Percentiles rank a stretch among this genome's conserved stretches.
phyloP scores from a whole-genome alignment of 2,329 filamentous ascomycete species.

The Alternaria consortialis region DNA sequence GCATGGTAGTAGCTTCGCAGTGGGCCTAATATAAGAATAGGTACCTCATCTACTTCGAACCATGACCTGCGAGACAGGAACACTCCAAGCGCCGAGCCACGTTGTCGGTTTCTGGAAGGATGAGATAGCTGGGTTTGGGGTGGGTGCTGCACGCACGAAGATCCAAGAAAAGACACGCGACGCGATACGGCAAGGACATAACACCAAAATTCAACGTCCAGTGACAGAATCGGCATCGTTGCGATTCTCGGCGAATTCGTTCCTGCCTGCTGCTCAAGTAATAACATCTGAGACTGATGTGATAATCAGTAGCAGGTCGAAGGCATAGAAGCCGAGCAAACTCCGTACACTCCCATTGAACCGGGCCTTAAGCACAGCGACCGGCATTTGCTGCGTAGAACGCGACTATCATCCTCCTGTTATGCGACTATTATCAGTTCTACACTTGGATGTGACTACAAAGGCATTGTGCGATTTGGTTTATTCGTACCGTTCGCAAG shows the following conservation, averaged over 20 bases:
- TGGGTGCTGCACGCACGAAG: constrained; percentile 9
- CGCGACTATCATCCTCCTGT: neutral
- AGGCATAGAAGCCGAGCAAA: neutral
- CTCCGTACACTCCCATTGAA: neutral
- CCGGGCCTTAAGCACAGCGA: neutral
- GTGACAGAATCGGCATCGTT: neutral
- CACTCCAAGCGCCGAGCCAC: constrained; percentile 1
- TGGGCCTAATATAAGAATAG: constrained; percentile 4
- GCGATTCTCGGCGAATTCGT: neutral
- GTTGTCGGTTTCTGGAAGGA: neutral
- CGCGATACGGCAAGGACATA: neutral
- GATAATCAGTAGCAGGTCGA: neutral
- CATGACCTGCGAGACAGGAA: neutral
- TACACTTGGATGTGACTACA: too few relatives aligned
- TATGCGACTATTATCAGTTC: neutral
- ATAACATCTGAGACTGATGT: neutral
- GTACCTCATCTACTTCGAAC: neutral
- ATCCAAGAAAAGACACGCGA: constrained; percentile 15
- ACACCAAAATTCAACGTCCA: neutral
- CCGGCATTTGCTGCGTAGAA: neutral
- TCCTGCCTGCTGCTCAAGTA: neutral
- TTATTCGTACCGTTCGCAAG: neutral
- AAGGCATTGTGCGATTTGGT: neutral
- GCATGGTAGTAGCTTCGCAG: neutral
- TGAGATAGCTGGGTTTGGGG: neutral